phyloP scores from a whole-genome alignment of 2,329 filamentous ascomycete genomes.

The Pseudogymnoascus sp. region DNA sequence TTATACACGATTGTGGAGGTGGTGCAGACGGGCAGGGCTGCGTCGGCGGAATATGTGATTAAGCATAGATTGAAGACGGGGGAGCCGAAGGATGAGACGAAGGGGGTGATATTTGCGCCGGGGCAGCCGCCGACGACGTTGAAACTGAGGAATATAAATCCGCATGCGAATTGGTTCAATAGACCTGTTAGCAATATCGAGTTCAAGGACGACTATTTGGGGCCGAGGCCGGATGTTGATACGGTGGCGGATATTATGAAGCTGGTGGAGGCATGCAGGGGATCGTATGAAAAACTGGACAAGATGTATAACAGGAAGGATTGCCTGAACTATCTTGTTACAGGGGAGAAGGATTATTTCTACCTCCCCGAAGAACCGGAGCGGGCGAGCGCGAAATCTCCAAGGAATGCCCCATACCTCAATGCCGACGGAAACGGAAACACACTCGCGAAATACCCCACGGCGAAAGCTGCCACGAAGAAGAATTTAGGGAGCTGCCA shows the following conservation, averaged over 20 bases:
- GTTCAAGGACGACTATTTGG: conserved; percentile 45
- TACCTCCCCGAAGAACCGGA: conserved; percentile 33
- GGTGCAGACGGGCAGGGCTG: conserved; percentile 33
- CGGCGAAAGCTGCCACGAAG: conserved; percentile 33
- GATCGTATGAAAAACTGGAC: conserved; percentile 44
- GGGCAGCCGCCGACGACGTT: conserved; percentile 32
- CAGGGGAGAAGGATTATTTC: conserved; percentile 43
- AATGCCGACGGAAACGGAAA: conserved; percentile 30
- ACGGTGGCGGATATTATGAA: conserved; percentile 45
- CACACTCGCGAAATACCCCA: conserved; percentile 26
- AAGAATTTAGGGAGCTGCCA: conserved; percentile 41
- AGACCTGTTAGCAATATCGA: conserved; percentile 43
- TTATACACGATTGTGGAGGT: conserved; percentile 36
- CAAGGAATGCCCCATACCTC: conserved; percentile 26
- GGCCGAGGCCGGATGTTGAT: conserved; percentile 43
- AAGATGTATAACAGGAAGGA: conserved; percentile 48
- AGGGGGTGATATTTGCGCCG: not conserved
- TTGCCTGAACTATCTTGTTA: conserved; percentile 44
- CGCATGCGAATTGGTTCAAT: conserved; percentile 47
- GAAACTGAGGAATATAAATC: conserved; percentile 42
- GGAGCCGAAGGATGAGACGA: not conserved
- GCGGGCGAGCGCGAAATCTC: conserved; percentile 27
- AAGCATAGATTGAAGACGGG: not conserved
- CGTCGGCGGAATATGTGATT: conserved; percentile 20
- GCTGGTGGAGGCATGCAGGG: conserved; percentile 46